phyloP scores from a whole-genome alignment of 1,284 basidiomycete species.

The Xerocomus nothofagi region DNA sequence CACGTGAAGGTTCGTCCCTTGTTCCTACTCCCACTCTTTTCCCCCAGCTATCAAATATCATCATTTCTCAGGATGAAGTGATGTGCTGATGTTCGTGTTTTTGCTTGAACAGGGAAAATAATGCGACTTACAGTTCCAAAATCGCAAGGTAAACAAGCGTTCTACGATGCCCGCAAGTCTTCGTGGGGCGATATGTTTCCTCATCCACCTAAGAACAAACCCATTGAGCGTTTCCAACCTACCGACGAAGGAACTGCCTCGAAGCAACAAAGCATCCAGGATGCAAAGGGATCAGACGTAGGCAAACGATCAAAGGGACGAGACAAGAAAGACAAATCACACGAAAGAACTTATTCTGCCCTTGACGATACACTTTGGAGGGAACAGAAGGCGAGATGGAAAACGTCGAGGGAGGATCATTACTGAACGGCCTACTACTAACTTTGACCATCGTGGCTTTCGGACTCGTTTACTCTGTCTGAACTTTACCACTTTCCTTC shows the following conservation, averaged over 20 bases:
- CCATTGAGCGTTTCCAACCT: conserved; percentile 60
- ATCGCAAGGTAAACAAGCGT: conserved; percentile 92
- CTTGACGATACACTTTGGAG: conserved; percentile 32
- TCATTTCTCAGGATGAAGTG: conserved; percentile 7
- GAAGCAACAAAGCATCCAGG: conserved; percentile 7
- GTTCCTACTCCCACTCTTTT: conserved; percentile 8
- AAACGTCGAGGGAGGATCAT: conserved; percentile 30
- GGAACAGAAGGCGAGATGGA: conserved; percentile 41
- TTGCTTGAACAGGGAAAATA: conserved; percentile 67
- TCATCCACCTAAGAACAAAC: conserved; percentile 73
- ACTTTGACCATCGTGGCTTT: not conserved
- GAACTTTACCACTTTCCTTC: not conserved
- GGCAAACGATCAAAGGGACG: conserved; percentile 51
- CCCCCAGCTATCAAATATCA: not conserved
- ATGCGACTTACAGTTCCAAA: conserved; percentile 89
- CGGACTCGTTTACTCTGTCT: not conserved
- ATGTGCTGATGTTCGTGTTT: conserved; percentile 26
- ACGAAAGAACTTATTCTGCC: conserved; percentile 40
- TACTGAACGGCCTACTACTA: conserved; percentile 2
- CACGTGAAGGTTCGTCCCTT: conserved; percentile 61
- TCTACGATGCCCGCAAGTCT: conserved; percentile 93
- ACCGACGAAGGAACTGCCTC: conserved; percentile 30
- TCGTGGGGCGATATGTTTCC: conserved; percentile 96
- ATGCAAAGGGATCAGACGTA: conserved; percentile 49
- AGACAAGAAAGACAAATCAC: conserved; percentile 26